Base-by-base conservation (phyloP, 768 basidiomycete species). In the Mycena rebaudengoi region DNA sequence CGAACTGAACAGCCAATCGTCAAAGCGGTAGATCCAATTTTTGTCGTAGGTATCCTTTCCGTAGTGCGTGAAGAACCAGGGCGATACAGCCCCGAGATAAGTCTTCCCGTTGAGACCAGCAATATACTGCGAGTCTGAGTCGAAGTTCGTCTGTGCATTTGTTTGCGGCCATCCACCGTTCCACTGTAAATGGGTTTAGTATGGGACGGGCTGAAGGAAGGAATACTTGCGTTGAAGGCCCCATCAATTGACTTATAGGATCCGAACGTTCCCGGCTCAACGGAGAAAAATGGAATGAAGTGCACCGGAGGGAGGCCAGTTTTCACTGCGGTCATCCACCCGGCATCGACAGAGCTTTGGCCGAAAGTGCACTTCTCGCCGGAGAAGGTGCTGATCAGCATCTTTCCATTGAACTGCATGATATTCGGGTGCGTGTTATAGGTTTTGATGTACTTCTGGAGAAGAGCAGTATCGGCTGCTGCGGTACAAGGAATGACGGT, bases 41-140 rank as follows among this genome's bases (percentile, higher is more conserved):
- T 35, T 35, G 43, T 45, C 26, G 43, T 45, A 23, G 43, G 20
- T 13, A 10, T 45, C 14, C 20, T 5, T 5, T 20, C 43, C 20
- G 43, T 45, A 45, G 23, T 45, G 43, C 43, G 43, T 45, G 43
- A 45, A 45, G 43, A 45, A 45, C 43, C 43, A 45, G n/a, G 43
- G 43, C 43, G 43, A 45, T 5, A 45, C 20, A 25, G 43, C 43
- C 12, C 5, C 43, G 5, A 45, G 43, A 25, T 45, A 45, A 7
- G 43, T 45, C 23, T 45, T 45, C 14, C 43, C 20, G 43, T 7
- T 25, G 12, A 45, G 43, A 11, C 21, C 23, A 4, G 43, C 4
- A 25, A 45, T 45, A 25, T 5, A 45, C 5, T 20, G 4, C 23
- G 12, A 11, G 20, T 45, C 43, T 25, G 43, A 23, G 12, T 12